Percentiles rank a stretch among this genome's conserved stretches.
Conservation (phyloP, 73 alveolate genomes). For the Paraurostyla sp. region DNA sequence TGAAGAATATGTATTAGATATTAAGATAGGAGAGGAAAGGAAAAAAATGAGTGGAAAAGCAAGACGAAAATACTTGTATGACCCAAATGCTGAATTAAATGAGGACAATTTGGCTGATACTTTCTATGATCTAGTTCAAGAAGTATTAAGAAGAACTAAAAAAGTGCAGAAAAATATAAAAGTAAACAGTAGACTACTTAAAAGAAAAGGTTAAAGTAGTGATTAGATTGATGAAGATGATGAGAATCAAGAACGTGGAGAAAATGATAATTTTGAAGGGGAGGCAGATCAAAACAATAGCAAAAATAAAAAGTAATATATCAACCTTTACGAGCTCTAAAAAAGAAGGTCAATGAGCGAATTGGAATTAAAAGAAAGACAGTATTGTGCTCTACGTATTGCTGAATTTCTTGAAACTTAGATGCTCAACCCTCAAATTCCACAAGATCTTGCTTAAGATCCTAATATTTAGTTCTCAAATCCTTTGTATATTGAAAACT, state of each 20-base stretch:
- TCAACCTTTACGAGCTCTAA: not conserved
- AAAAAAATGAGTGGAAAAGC: too few relatives aligned
- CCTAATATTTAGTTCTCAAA: too few relatives aligned
- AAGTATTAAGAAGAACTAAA: constrained; percentile 12
- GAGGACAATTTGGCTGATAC: constrained; percentile 46
- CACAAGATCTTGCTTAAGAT: not conserved
- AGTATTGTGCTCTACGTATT: constrained; percentile 19
- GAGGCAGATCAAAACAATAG: not conserved
- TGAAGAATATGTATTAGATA: not conserved
- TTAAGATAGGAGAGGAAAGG: not conserved
- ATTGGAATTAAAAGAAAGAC: not conserved
- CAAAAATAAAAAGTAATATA: not conserved
- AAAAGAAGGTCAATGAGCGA: not conserved
- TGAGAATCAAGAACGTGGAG: not conserved
- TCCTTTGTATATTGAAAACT: not conserved
- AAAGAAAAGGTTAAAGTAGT: not conserved
- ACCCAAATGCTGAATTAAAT: not conserved
- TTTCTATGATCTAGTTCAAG: constrained; percentile 43
- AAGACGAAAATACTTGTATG: constrained; percentile 4
- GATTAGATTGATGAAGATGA: not conserved
- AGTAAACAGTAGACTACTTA: not conserved
- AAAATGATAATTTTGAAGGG: not conserved
- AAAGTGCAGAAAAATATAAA: constrained; percentile 21
- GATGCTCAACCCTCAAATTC: not conserved
- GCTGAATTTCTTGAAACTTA: constrained; percentile 5